phyloP scores from a whole-genome alignment of 768 basidiomycete species.

The Leccinum broughii region DNA sequence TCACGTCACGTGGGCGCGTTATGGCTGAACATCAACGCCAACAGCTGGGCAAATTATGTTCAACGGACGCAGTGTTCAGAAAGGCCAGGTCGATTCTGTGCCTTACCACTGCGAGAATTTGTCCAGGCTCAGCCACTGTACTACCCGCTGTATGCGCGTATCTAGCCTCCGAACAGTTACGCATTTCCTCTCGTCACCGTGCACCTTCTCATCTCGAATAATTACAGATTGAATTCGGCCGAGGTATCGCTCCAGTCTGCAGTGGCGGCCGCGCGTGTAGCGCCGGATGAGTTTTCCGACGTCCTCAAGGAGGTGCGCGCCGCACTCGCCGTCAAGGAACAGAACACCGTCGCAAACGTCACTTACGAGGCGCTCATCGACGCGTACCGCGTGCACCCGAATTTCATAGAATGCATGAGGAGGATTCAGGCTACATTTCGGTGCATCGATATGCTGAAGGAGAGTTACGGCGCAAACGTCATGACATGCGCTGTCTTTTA shows the following conservation, averaged over 20 bases:
- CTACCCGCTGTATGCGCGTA: conserved; percentile 32
- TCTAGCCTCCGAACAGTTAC: conserved; percentile 35
- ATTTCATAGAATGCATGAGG: conserved; percentile 34
- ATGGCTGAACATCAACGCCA: neutral
- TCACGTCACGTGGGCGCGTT: neutral
- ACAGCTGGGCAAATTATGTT: neutral
- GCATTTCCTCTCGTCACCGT: neutral
- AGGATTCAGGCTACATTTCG: conserved; percentile 32
- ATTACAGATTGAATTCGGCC: conserved; percentile 23
- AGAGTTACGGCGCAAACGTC: conserved; percentile 18
- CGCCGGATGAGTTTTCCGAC: conserved; percentile 20
- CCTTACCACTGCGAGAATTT: conserved; percentile 24
- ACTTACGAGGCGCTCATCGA: conserved; percentile 36
- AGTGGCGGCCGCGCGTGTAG: conserved; percentile 25
- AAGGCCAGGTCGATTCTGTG: conserved; percentile 24
- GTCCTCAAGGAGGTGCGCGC: conserved; percentile 25
- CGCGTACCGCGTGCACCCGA: conserved; percentile 20
- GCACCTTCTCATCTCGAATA: neutral
- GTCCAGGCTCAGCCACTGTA: conserved; percentile 27
- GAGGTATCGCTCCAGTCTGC: conserved; percentile 31
- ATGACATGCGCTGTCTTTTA: conserved; percentile 44
- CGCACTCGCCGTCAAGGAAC: conserved; percentile 13
- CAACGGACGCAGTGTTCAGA: conserved; percentile 2
- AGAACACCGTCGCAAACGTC: neutral
- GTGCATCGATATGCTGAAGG: conserved; percentile 13